Base-by-base conservation (phyloP, 228 moss, liverwort and hornwort species). In the Sphagnum fallax region DNA sequence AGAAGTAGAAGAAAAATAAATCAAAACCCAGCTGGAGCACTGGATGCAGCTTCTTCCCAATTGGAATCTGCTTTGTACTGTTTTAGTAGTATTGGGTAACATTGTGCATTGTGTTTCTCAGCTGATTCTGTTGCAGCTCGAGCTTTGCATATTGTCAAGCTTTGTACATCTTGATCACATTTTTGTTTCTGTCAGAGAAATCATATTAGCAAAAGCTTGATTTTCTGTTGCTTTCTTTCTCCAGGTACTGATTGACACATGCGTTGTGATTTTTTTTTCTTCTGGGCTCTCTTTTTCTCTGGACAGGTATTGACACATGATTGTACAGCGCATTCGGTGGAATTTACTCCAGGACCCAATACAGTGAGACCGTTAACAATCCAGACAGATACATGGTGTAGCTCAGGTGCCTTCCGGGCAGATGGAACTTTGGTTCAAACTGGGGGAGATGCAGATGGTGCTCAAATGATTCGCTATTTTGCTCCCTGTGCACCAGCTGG, bases 321-420 rank as follows among this genome's bases (percentile, higher is more conserved):
- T 4, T 90, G 92, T 77, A 84, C 76, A 0, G 92, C 84, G 1
- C 92, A 90, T 50, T 90, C 87, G 6, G 78, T 71, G 6, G 86
- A 84, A 68, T 84, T 90, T 65, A 83, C 74, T 0, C 92, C 81
- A 4, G 79, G 73, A 14, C 12, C 80, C 50, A 86, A 88, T 59
- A 74, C 60, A 0, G 70, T 87, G 49, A 88, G 92, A 0, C 83
- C 92, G 0, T 77, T 93, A 13, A 84, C 76, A 57, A 83, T 93
- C 63, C 47, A 67, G 8, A 88, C 90, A 7, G 90, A 93, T 52
- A 93, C 92, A n/a, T 93, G 90, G 90, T 93, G 92, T 66, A 90
- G 90, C 47, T 90, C 88, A 0, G 90, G 84, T n/a, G 78, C 80
- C 53, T 70, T 86, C 47, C n/a, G 8, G 0, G 60, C 72, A 0